phyloP scores from a whole-genome alignment of 1,139 yeast genomes.

The Suhomyces atakaporum region DNA sequence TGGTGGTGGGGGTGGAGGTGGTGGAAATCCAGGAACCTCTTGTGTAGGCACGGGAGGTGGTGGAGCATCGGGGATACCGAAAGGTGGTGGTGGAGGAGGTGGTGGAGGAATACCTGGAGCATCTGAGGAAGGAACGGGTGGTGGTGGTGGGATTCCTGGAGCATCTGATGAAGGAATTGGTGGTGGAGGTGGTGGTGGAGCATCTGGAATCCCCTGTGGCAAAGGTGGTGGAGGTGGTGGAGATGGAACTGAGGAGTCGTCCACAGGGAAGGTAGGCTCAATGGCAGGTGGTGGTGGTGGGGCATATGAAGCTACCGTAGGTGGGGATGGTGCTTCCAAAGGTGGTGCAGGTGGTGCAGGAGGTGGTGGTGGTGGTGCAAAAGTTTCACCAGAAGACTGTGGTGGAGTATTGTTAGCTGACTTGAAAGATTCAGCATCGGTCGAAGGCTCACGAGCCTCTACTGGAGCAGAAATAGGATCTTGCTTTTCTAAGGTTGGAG shows the following conservation, averaged over 20 bases:
- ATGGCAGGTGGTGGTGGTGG: constrained; percentile 22
- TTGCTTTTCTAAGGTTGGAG: constrained; percentile 8
- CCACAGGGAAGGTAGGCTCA: background rate
- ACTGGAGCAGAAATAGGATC: constrained; percentile 3
- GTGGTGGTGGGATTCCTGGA: constrained; percentile 8
- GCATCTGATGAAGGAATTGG: constrained; percentile 7
- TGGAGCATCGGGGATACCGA: constrained; percentile 10
- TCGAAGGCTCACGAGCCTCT: constrained; percentile 8
- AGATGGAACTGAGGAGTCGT: constrained; percentile 23
- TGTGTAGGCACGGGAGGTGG: constrained; percentile 25
- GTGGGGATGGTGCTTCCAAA: background rate
- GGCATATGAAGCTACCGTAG: constrained; percentile 13
- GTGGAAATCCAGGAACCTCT: constrained; percentile 15
- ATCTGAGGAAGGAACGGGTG: constrained; percentile 18
- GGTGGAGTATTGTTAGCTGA: constrained; percentile 11
- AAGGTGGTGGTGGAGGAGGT: constrained; percentile 30
- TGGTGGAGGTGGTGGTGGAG: constrained; percentile 21
- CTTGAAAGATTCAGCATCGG: constrained; percentile 13
- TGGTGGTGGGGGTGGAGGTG: constrained; percentile 33
- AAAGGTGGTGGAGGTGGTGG: constrained; percentile 19
- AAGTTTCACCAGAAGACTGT: constrained; percentile 8
- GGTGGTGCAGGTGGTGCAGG: constrained; percentile 3
- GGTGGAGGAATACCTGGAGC: constrained; percentile 19
- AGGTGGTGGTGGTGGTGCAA: constrained; percentile 9
- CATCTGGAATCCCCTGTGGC: constrained; percentile 20